Evolutionary conservation across 1,284 basidiomycete genomes (phyloP), one percentile per base, ranked within the genome.

Genomic region (Cutaneotrichosporon curvatum): DNA sequence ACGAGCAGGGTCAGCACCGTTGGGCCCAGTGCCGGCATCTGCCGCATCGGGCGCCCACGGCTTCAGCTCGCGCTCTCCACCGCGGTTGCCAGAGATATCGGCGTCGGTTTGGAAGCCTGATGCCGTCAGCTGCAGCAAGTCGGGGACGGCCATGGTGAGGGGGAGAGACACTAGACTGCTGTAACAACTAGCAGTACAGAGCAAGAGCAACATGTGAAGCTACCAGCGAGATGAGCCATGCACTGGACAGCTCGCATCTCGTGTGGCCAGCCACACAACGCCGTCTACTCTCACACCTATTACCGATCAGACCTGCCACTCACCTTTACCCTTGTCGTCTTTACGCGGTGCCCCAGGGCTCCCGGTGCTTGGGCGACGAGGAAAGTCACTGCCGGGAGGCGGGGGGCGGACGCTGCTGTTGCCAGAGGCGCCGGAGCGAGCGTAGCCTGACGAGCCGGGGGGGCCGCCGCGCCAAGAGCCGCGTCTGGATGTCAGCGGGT

Each of bases 41-140:
- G 61, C 52, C 52, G 58, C 53, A 35, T 73, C 69, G 8, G 73
- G 67, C 42, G 80, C 76, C 90, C 90, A 94, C 7, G 84, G 83
- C 65, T 89, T 82, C 37, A 94, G 75, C 60, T 89, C 87, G 45
- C 88, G 84, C 61, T 88, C 85, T 40, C 56, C 51, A 41, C 45
- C 47, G 14, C 75, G 59, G 16, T 69, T 68, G 43, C 75, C 45
- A 57, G 81, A 82, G 61, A 95, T 94, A 59, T 94, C 90, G 16
- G 81, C 76, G 66, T 95, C 90, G 22, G 88, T 95, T 57, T 85
- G 80, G 78, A 95, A 92, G 31, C 79, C 87, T 85, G 67, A 3
- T 2, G 38, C 46, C 25, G 48, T 32, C 34, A 18, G 3, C 16
- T 20, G 15, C 23, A 21, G 14, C 8, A 12, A 12, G 25, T 7